Evolutionary conservation across 2,329 filamentous ascomycete species (phyloP), one percentile per base, ranked within the genome.

Genomic region (Pseudogymnoascus sp.): DNA sequence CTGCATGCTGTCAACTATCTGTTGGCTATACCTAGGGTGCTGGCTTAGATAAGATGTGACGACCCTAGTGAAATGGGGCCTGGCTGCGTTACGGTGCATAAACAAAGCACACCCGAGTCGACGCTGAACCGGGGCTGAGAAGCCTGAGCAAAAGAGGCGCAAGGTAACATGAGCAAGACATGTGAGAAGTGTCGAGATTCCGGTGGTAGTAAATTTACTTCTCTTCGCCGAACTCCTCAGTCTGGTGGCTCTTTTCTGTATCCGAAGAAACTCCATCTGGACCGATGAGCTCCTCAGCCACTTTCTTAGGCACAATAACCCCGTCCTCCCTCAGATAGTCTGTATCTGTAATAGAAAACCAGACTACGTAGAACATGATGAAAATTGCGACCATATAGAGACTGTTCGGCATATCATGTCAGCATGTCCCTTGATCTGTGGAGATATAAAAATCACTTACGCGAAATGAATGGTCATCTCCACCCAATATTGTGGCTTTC

Each of bases 261-360:
- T 62, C 42, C 14, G 12, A 23, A 25, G 60, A 23, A 38, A 58
- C 28, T 23, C 28, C 42, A 22, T 49, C 60, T 36, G 35, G 28
- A 28, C 58, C 52, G 12, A 36, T 9, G 28, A 49, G 35, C 9
- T 59, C 42, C 7, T 62, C 61, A 16, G 19, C 61, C 52, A 60
- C 52, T 22, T 58, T 38, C 19, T 16, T 36, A 5, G 61, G 61
- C 6, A 45, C 61, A 16, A 62, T 62, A 14, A 62, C 49, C 55
- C n/a, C 35, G 12, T 28, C 55, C 16, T 62, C 55, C 6, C 6
- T 25, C 8, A 59, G 33, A 45, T 62, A 62, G 33, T 62, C 60
- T 36, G 61, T 62, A 33, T 62, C 61, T n/a, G 19, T 60, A 19
- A 59, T 28, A 14, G 58, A 60, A 33, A 60, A 23, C n/a, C 30